Conservation (phyloP, 352 stramenopile species). For the Phytophthora colocasiae region DNA sequence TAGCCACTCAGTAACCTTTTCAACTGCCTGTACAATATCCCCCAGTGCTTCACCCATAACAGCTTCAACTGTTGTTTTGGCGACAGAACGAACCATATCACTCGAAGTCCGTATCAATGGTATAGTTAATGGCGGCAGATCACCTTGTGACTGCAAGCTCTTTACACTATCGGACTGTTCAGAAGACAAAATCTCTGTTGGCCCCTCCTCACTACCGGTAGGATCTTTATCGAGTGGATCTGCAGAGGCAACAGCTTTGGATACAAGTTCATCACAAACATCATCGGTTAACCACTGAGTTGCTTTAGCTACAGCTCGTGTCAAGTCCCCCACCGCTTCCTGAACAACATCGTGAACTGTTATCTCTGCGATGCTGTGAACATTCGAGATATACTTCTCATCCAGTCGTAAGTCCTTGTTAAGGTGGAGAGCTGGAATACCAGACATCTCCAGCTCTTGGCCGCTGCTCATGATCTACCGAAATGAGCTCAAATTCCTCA, state of each 20-base stretch:
- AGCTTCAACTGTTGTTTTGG: constrained; percentile 23
- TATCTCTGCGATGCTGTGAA: constrained; percentile 15
- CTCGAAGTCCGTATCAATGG: neutral
- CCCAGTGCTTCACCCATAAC: constrained; percentile 19
- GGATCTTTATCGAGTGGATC: neutral
- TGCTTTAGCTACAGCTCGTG: constrained; percentile 17
- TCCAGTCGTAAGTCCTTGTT: constrained; percentile 4
- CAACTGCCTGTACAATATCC: constrained; percentile 13
- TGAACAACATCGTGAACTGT: constrained; percentile 14
- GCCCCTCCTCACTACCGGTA: neutral
- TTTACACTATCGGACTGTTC: no score
- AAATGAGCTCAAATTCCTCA: constrained; percentile 28
- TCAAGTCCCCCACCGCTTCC: constrained; percentile 23
- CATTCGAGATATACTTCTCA: constrained; percentile 5
- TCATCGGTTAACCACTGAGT: constrained; percentile 27
- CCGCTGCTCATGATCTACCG: constrained; percentile 13
- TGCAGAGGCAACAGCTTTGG: constrained; percentile 11
- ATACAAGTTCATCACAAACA: constrained; percentile 22
- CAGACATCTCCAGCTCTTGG: constrained; percentile 1
- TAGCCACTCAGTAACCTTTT: constrained; percentile 12
- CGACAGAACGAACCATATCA: constrained; percentile 21
- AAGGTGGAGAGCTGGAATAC: constrained; percentile 20
- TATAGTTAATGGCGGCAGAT: no score
- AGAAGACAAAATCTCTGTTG: neutral
- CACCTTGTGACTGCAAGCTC: neutral